Conservation (phyloP, 768 basidiomycete species). For the Boletus reticulatus region DNA sequence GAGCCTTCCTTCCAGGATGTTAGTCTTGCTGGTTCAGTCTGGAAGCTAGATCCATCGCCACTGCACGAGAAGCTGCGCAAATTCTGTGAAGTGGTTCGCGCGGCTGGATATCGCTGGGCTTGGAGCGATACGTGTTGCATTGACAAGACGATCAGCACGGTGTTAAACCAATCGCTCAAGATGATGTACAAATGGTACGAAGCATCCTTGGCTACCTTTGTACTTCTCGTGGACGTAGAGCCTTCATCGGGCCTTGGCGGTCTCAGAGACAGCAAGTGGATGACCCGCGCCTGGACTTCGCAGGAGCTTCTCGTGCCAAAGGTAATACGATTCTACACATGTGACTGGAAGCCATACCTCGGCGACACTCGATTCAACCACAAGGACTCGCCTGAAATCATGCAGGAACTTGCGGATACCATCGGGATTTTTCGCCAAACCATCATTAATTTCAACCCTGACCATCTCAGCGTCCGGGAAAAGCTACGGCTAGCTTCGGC, state of each 20-base stretch:
- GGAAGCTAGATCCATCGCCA: neutral
- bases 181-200: slow-evolving; percentile 16
- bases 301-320: slow-evolving; percentile 14
- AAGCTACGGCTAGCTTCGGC: slow-evolving; percentile 12
- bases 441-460: slow-evolving; percentile 2
- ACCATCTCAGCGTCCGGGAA: slow-evolving; percentile 3
- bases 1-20: slow-evolving; percentile 12
- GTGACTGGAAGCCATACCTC: slow-evolving; percentile 10
- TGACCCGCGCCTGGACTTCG: slow-evolving; percentile 14
- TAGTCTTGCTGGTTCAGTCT: neutral
- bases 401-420: slow-evolving; percentile 6
- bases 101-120: slow-evolving; percentile 12
- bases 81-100: slow-evolving; percentile 6
- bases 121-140: slow-evolving; percentile 15
- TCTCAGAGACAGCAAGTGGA: slow-evolving; percentile 2
- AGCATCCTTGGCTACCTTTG: slow-evolving; percentile 1
- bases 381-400: slow-evolving; percentile 7
- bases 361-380: slow-evolving; percentile 1
- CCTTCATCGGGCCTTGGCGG: neutral
- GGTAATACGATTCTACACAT: slow-evolving; percentile 7
- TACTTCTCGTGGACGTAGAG: neutral
- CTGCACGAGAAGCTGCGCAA: slow-evolving; percentile 2
- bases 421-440: neutral
- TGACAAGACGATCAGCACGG: slow-evolving; percentile 6
- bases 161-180: slow-evolving; percentile 6